Percentiles rank a stretch among this genome's conserved stretches.
Conservation (phyloP, 495 filamentous ascomycete species). For the Hypoxylon fragiforme region DNA sequence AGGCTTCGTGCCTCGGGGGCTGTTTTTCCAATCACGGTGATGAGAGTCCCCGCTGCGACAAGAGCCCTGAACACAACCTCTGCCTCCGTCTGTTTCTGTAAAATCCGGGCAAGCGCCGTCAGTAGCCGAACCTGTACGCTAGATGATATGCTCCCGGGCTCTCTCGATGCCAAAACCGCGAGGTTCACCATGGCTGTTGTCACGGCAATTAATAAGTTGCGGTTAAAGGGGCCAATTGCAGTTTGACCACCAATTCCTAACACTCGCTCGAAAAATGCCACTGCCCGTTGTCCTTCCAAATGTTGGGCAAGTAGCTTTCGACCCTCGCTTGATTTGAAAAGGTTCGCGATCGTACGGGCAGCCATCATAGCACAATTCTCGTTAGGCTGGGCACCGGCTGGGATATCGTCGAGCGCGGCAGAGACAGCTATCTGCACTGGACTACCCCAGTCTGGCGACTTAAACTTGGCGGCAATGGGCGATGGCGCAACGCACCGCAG, state of each 20-base stretch:
- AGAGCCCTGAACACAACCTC: constrained; percentile 84
- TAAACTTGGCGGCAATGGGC: constrained; percentile 60
- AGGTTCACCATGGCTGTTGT: constrained; percentile 87
- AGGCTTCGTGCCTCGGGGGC: constrained; percentile 44
- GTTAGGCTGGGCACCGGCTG: constrained; percentile 39
- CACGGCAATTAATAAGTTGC: constrained; percentile 78
- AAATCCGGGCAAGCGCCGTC: constrained; percentile 60
- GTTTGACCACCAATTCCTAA: constrained; percentile 53
- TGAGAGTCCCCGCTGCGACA: constrained; percentile 79
- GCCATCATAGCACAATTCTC: constrained; percentile 86
- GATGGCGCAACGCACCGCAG: constrained; percentile 76
- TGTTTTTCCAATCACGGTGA: constrained; percentile 56
- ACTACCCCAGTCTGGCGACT: constrained; percentile 45
- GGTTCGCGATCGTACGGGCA: constrained; percentile 78
- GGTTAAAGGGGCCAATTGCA: constrained; percentile 62
- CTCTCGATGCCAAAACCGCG: constrained; percentile 59
- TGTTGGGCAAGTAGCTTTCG: constrained; percentile 60
- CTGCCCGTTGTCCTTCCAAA: constrained; percentile 56
- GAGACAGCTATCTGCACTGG: constrained; percentile 60
- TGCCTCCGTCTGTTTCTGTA: constrained; percentile 67
- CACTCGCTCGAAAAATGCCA: constrained; percentile 43
- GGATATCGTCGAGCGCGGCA: constrained; percentile 46
- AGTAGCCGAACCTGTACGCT: constrained; percentile 35
- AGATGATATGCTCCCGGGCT: constrained; percentile 29
- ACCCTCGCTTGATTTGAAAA: constrained; percentile 78